A percentile compares a stretch with the other conserved stretches of the same genome.
Conservation (phyloP, 768 basidiomycete species). For the Leccinum subtestaceum region DNA sequence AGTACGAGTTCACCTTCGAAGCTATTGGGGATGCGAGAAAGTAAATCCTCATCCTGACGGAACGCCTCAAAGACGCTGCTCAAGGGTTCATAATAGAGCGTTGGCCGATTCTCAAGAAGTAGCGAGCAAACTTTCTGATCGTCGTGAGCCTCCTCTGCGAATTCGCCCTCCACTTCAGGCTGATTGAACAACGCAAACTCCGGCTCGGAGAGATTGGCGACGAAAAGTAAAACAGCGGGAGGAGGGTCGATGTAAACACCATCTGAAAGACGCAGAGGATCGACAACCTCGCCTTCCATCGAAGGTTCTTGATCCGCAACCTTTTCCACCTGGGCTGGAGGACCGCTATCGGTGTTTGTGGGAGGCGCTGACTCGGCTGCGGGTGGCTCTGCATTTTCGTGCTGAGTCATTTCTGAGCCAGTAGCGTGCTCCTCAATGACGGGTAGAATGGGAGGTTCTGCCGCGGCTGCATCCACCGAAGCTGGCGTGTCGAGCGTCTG, state of each 20-base stretch:
- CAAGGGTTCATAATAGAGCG: conserved; percentile 75
- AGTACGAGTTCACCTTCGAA: conserved; percentile 62
- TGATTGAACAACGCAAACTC: conserved; percentile 58
- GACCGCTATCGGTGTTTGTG: not conserved
- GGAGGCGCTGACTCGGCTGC: conserved; percentile 11
- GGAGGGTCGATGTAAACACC: conserved; percentile 76
- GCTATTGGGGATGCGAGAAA: conserved; percentile 46
- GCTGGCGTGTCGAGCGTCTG: conserved; percentile 8
- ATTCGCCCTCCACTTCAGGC: conserved; percentile 32
- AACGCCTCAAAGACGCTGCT: conserved; percentile 68
- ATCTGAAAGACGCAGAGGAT: conserved; percentile 61
- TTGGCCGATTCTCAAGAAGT: conserved; percentile 61
- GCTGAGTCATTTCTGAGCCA: conserved; percentile 12
- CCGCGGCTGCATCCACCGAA: conserved; percentile 4
- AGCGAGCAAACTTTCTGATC: conserved; percentile 33
- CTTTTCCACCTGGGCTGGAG: conserved; percentile 10
- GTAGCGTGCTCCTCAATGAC: conserved; percentile 4
- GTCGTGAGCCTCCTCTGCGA: conserved; percentile 13
- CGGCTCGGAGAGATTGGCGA: conserved; percentile 39
- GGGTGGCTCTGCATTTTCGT: conserved; percentile 7
- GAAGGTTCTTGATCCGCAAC: conserved; percentile 8
- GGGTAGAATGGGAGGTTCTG: conserved; percentile 1
- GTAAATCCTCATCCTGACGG: conserved; percentile 52
- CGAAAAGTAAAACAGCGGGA: conserved; percentile 58
- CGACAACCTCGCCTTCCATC: conserved; percentile 19